These are phyloP conservation scores for Bacidia rubella DNA, from an alignment of 495 filamentous ascomycete species.

Conservation along the genomic window DNA sequence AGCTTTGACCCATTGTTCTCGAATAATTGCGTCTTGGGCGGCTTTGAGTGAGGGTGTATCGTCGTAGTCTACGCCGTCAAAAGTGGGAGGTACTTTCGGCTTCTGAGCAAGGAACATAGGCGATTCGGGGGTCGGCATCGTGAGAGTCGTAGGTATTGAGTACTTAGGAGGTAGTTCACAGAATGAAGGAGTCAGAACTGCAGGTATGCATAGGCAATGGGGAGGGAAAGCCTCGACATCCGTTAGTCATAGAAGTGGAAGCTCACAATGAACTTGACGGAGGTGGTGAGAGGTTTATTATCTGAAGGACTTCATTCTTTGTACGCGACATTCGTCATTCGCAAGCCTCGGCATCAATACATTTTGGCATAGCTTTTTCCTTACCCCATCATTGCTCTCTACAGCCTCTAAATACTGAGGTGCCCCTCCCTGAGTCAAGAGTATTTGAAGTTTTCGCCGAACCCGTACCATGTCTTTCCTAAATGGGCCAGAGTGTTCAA, in stretches of 20 bases:
- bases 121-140: slow-evolving; percentile 87
- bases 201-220: too few species aligned
- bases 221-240: too few species aligned
- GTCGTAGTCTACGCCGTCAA: slow-evolving; percentile 93
- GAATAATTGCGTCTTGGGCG: slow-evolving; percentile 84
- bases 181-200: too few species aligned
- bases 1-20: slow-evolving; percentile 91
- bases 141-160: slow-evolving; percentile 15
- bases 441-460: neutral
- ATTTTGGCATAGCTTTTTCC: neutral
- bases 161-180: too few species aligned
- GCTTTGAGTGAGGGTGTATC: slow-evolving; percentile 82
- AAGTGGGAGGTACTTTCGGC: slow-evolving; percentile 83
- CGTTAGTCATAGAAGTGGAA: neutral
- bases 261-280: too few species aligned
- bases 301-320: too few species aligned
- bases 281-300: too few species aligned
- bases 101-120: slow-evolving; percentile 85
- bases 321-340: neutral
- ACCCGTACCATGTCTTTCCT: slow-evolving; percentile 68
- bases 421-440: neutral
- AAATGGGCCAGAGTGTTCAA: slow-evolving; percentile 92
- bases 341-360: neutral
- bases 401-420: neutral
- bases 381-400: neutral